phyloP scores from a whole-genome alignment of 495 filamentous ascomycete species.

The Bryoglossum gracile region DNA sequence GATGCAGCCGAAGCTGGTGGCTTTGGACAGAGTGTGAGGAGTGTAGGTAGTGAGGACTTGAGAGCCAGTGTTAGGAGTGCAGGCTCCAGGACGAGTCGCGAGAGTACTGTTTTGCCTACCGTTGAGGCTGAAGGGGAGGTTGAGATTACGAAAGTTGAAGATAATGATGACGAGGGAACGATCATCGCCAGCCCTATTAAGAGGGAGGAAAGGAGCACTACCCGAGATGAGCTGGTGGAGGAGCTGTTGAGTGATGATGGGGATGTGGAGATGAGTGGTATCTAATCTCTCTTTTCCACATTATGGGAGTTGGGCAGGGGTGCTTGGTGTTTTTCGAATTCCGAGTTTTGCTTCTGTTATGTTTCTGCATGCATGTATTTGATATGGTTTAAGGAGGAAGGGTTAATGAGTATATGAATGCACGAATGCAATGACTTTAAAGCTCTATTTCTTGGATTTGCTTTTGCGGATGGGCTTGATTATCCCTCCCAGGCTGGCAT shows the following conservation, averaged over 20 bases:
- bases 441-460: no score
- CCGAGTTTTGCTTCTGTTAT: no score
- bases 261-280: conserved; percentile 26
- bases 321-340: no score
- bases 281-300: no score
- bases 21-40: conserved; percentile 7
- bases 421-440: no score
- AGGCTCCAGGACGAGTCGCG: background rate
- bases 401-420: no score
- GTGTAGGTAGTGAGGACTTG: conserved; percentile 2
- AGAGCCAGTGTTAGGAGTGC: conserved; percentile 2
- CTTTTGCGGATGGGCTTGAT: no score
- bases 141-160: conserved; percentile 16
- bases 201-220: conserved; percentile 21
- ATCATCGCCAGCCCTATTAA: background rate
- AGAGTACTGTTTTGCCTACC: conserved; percentile 15
- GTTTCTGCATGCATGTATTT: no score
- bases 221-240: conserved; percentile 28
- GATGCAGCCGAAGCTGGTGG: background rate
- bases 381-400: no score
- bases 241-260: conserved; percentile 43
- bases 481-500: no score
- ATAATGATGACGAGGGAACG: conserved; percentile 20
- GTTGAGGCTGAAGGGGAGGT: conserved; percentile 33
- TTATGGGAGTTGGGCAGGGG: no score